Conservation (phyloP, 2,329 filamentous ascomycete species). For the Aspergillus alliaceus region DNA sequence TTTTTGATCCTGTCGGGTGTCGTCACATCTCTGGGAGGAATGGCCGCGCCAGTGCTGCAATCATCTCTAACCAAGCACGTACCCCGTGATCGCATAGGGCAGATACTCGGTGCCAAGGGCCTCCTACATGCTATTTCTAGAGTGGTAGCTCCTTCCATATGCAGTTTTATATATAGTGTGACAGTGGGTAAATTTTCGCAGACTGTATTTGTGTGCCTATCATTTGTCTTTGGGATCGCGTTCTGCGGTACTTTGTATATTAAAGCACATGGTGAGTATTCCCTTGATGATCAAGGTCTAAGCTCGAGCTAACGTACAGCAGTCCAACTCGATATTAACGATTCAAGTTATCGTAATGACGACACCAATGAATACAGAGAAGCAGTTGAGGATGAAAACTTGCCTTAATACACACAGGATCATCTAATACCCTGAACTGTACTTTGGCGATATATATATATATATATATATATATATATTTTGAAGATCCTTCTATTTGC, state of each 20-base stretch:
- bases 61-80: conserved; percentile 88
- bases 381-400: background rate
- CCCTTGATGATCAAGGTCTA: background rate
- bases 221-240: conserved; percentile 64
- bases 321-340: conserved; percentile 20
- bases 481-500: background rate
- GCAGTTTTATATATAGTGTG: conserved; percentile 80
- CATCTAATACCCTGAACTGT: background rate
- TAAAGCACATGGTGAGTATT: conserved; percentile 67
- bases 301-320: conserved; percentile 8
- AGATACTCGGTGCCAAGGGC: conserved; percentile 84
- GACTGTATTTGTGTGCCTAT: conserved; percentile 77
- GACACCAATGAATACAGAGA: background rate
- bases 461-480: no score
- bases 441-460: background rate
- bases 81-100: conserved; percentile 75
- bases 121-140: conserved; percentile 79
- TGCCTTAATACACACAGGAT: background rate
- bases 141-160: conserved; percentile 75
- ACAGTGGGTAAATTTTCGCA: conserved; percentile 79
- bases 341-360: background rate
- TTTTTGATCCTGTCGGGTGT: conserved; percentile 72
- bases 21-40: conserved; percentile 74
- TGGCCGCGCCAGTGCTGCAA: conserved; percentile 82
- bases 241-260: conserved; percentile 70